Conservation (phyloP, 2,329 filamentous ascomycete species). For the Colletotrichum incanum region DNA sequence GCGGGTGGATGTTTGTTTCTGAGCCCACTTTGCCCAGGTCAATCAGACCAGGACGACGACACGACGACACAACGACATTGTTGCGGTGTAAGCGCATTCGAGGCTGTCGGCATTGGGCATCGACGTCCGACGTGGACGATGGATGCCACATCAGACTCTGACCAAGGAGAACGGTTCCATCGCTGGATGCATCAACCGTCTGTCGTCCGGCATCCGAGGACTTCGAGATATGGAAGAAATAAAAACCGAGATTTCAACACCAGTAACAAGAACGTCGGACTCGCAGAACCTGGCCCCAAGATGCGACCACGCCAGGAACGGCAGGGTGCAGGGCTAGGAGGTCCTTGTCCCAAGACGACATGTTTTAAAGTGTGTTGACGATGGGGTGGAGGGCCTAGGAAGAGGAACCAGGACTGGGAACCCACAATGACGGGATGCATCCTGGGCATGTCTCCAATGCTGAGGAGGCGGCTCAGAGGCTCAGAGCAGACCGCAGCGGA, state of each 20-base stretch:
- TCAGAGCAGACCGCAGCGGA: too few species aligned
- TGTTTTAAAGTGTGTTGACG: constrained; percentile 8
- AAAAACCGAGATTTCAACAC: background rate
- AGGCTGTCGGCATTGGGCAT: background rate
- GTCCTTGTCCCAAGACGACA: constrained; percentile 15
- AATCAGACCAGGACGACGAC: constrained; percentile 1
- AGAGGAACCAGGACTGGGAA: constrained; percentile 3
- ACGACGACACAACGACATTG: constrained; percentile 11
- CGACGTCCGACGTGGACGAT: background rate
- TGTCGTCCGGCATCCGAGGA: background rate
- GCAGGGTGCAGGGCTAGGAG: constrained; percentile 14
- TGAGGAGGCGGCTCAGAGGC: too few species aligned
- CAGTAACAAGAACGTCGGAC: background rate
- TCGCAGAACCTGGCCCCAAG: constrained; percentile 24
- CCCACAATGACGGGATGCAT: constrained; percentile 18
- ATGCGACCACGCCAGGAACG: constrained; percentile 21
- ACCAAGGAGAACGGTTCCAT: background rate
- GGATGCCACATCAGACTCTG: background rate
- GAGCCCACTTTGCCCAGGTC: constrained; percentile 27
- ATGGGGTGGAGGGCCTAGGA: constrained; percentile 1
- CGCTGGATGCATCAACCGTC: background rate
- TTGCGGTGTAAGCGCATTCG: constrained; percentile 27
- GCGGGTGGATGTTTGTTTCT: constrained; percentile 27
- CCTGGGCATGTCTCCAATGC: background rate
- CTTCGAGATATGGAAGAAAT: background rate